These are phyloP conservation scores for Tuber microsphaerosporum DNA, from an alignment of 495 filamentous ascomycete species.

Conservation along the genomic window DNA sequence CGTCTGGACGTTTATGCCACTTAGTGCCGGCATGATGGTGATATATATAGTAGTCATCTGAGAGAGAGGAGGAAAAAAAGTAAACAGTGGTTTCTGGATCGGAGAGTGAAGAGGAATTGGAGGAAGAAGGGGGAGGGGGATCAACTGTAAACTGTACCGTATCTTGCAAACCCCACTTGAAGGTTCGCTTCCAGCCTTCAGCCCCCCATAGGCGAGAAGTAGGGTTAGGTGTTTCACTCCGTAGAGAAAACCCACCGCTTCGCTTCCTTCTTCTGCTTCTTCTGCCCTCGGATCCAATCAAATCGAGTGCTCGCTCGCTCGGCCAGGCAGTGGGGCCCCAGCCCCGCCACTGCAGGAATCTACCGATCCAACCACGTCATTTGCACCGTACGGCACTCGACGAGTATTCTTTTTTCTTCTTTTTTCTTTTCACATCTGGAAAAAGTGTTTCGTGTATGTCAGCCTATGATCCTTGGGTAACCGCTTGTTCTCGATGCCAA, in stretches of 20 bases:
- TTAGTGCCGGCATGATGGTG: not conserved
- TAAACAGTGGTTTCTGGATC: not conserved
- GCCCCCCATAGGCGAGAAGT: not conserved
- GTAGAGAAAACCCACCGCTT: not conserved
- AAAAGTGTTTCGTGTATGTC: not conserved
- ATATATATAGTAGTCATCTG: not conserved
- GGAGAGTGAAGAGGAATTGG: not conserved
- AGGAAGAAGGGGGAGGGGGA: not conserved
- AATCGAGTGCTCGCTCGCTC: not conserved
- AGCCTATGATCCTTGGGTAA: not conserved
- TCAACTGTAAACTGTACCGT: no score
- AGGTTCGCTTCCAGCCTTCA: not conserved
- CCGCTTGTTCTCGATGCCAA: not conserved
- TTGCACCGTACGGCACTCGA: not conserved
- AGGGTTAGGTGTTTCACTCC: not conserved
- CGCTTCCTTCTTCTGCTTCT: not conserved
- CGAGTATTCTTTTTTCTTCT: not conserved
- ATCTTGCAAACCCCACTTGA: not conserved
- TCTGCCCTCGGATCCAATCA: not conserved
- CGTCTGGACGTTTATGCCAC: not conserved
- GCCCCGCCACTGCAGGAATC: not conserved
- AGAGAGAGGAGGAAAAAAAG: not conserved
- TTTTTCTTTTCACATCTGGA: not conserved
- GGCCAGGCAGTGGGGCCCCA: not conserved
- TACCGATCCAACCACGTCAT: constrained; percentile 1